These are phyloP conservation scores for Dendrobium catenatum DNA, from an alignment of 106 monocot genomes.

Conservation along the genomic window DNA sequence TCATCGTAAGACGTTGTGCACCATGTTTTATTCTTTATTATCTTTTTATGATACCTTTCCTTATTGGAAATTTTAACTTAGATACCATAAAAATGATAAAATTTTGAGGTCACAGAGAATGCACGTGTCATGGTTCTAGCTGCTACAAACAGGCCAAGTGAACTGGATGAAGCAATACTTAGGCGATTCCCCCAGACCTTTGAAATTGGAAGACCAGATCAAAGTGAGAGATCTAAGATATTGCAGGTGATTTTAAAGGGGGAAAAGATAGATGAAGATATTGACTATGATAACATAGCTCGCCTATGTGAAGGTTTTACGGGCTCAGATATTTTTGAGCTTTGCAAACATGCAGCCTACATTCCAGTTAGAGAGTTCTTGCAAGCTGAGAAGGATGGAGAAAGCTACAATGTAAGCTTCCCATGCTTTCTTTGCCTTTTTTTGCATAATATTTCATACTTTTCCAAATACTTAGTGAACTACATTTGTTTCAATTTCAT, in stretches of 20 bases:
- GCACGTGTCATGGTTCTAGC: slow-evolving; percentile 96
- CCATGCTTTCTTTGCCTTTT: not conserved
- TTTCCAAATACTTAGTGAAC: not conserved
- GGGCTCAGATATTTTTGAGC: slow-evolving; percentile 83
- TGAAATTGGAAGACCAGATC: slow-evolving; percentile 84
- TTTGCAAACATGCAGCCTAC: slow-evolving; percentile 95
- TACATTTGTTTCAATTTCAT: not conserved
- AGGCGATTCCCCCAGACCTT: slow-evolving; percentile 86
- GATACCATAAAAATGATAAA: not conserved
- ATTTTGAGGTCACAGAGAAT: slow-evolving; percentile 35
- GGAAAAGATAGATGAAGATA: slow-evolving; percentile 59
- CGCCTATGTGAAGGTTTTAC: slow-evolving; percentile 76
- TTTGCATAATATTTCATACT: not conserved
- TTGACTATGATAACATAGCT: slow-evolving; percentile 76
- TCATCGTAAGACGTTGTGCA: not conserved
- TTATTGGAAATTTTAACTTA: not conserved
- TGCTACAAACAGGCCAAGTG: slow-evolving; percentile 89
- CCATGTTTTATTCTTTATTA: not conserved
- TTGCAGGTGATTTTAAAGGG: slow-evolving; percentile 83
- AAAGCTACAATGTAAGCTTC: slow-evolving; percentile 29
- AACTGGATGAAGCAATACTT: slow-evolving; percentile 93
- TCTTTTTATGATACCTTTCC: not conserved
- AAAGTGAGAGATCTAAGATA: slow-evolving; percentile 80
- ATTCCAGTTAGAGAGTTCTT: slow-evolving; percentile 85
- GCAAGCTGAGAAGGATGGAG: slow-evolving; percentile 72